Evolutionary conservation across 2,329 filamentous ascomycete genomes (phyloP), one percentile per base, ranked within the genome.

Genomic region (Hypoxylon rubiginosum): DNA sequence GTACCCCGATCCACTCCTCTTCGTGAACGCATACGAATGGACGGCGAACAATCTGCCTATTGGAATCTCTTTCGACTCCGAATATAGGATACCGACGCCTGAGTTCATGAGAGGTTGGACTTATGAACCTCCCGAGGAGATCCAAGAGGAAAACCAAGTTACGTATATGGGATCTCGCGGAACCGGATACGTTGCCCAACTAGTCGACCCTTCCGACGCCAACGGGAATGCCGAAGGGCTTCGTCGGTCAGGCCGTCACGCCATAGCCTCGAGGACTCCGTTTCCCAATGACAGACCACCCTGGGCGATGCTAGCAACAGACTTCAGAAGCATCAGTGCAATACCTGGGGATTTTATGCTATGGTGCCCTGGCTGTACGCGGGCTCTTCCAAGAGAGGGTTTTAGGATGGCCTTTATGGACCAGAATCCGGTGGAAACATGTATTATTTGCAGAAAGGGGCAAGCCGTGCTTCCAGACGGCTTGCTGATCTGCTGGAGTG

Each of bases 341-440:
- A 64, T 67, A 28, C 56, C 57, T 2, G 8, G 17, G 2, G 56
- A 58, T 11, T 4, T 58, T 10, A 0, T 5, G n/a, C 13, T 64
- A 13, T 67, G 64, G 60, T 67, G 60, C 13, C 64, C 64, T 17
- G 60, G 46, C 21, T 67, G 64, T 13, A 26, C 39, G n/a, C 26
- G 11, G 34, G 39, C 10, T 11, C 26, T 17, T 15, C 17, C 19
- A 1, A 41, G 19, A 7, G 43, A 39, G 7, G 32, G 8, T 4
- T 67, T 64, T n/a, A 28, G 41, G 30, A 26, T 17, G n/a, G 24
- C 45, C 11, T 21, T 56, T 11, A 45, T 9, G 15, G 43, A 26
- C n/a, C n/a, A 39, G 17, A 10, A 26, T 2, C 59, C 64, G 2
- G 46, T 57, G 21, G 64, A 67, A 28, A 64, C 64, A 30, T 67